Percentiles rank a stretch among this genome's conserved stretches.
These are phyloP conservation scores for Aspergillus sp. DNA, from an alignment of 2,329 filamentous ascomycete species.

Conservation along the genomic window DNA sequence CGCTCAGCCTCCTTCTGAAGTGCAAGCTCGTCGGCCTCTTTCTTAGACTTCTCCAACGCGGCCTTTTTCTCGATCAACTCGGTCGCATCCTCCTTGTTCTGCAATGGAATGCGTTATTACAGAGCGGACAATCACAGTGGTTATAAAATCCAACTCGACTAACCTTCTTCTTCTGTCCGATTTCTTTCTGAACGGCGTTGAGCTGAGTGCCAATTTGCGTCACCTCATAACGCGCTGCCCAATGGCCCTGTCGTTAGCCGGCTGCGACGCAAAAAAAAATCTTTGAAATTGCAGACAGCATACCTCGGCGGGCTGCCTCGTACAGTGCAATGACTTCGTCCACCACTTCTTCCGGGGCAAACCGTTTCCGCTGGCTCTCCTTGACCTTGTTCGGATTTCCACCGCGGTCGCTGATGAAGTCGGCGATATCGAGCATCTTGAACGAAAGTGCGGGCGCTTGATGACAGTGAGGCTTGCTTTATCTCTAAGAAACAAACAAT, in stretches of 20 bases:
- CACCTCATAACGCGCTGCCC: slow-evolving; percentile 67
- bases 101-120: neutral
- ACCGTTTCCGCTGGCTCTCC: slow-evolving; percentile 82
- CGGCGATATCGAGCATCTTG: slow-evolving; percentile 71
- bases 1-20: slow-evolving; percentile 72
- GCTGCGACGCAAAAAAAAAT: slow-evolving; percentile 7
- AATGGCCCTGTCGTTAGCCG: neutral
- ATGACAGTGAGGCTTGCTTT: neutral
- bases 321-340: slow-evolving; percentile 88
- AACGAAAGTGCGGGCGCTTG: neutral
- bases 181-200: slow-evolving; percentile 86
- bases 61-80: slow-evolving; percentile 77
- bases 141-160: slow-evolving; percentile 3
- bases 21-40: slow-evolving; percentile 71
- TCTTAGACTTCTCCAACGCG: slow-evolving; percentile 77
- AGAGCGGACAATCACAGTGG: neutral
- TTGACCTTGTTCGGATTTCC: slow-evolving; percentile 89
- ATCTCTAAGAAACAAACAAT: neutral
- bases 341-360: slow-evolving; percentile 77
- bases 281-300: slow-evolving; percentile 20
- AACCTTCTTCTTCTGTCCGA: slow-evolving; percentile 87
- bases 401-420: slow-evolving; percentile 82
- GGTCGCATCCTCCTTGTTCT: slow-evolving; percentile 83
- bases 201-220: slow-evolving; percentile 81
- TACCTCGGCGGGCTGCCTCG: slow-evolving; percentile 78